Evolutionary conservation across 805 yeast species (phyloP).

Genomic region (Yarrowia bubula): DNA sequence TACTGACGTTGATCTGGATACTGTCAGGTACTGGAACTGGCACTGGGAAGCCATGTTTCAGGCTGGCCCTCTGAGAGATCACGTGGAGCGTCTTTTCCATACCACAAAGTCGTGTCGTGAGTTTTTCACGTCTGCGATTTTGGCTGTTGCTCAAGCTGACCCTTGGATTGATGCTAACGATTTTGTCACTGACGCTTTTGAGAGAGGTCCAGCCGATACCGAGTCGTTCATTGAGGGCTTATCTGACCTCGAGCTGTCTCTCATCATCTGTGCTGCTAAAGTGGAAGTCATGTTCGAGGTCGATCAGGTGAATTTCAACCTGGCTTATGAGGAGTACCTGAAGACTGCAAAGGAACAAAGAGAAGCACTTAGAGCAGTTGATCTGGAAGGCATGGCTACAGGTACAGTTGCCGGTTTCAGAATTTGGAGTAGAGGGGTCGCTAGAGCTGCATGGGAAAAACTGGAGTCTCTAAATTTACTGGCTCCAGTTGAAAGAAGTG

Average conservation of each 20-base stretch:
- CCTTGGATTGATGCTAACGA: slow-evolving; percentile 32
- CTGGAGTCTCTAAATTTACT: slow-evolving; percentile 57
- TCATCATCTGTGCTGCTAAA: slow-evolving; percentile 74
- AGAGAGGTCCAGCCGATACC: slow-evolving; percentile 34
- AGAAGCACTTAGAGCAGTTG: slow-evolving; percentile 38
- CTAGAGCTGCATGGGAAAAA: slow-evolving; percentile 73
- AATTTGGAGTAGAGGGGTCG: slow-evolving; percentile 58
- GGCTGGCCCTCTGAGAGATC: slow-evolving; percentile 39
- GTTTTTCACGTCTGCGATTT: slow-evolving; percentile 32
- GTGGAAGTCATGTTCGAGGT: slow-evolving; percentile 57
- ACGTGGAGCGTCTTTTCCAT: slow-evolving; percentile 50
- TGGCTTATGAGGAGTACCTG: slow-evolving; percentile 74
- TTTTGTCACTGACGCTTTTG: slow-evolving; percentile 28
- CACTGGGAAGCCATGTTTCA: slow-evolving; percentile 28
- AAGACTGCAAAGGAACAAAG: slow-evolving; percentile 49
- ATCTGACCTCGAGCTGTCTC: slow-evolving; percentile 68
- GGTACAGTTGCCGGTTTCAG: slow-evolving; percentile 48
- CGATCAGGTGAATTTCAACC: slow-evolving; percentile 67
- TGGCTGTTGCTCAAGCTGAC: slow-evolving; percentile 36
- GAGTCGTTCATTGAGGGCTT: slow-evolving; percentile 43
- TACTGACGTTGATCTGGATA: slow-evolving; percentile 26
- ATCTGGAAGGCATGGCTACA: slow-evolving; percentile 37
- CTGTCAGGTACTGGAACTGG: slow-evolving; percentile 32
- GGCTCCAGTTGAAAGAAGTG: slow-evolving; percentile 41
- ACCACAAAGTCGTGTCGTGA: slow-evolving; percentile 58